Evolutionary conservation across 2,329 filamentous ascomycete species (phyloP), one percentile per base, ranked within the genome.

Genomic region (Aspergillus fumigatiaffinis): DNA sequence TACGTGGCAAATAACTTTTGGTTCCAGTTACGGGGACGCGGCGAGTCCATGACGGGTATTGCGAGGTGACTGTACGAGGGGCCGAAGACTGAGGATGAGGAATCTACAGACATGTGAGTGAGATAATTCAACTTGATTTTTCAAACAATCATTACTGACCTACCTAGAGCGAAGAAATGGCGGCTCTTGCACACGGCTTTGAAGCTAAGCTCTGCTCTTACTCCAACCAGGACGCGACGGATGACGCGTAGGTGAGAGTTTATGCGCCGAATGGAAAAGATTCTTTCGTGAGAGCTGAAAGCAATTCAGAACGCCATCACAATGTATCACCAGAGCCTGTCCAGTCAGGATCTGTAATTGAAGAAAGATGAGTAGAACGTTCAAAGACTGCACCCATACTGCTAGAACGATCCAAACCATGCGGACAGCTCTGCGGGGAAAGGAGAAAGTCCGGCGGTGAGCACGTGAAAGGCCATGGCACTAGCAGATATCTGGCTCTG

Each of bases 1-100:
- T 41, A 54, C 8, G 17, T 35, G 35, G 42, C 52, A 23, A 54
- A 35, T 8, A 35, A 23, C 28, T 46, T 35, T 23, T 54, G 52
- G 21, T 54, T 54, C 52, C 52, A 54, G 21, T 54, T 35, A 20
- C 52, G 52, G n/a, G 52, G 52, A 20, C 48, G 48, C 1, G 48
- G 48, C 3, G 48, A 50, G n/a, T 50, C 29, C 48, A 50, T 29
- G 29, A 14, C 28, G n/a, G 26, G 26, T 50, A 35, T 50, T 21
- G 32, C 14, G 14, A 17, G 14, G 32, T 38, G 5, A 38, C 32
- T 38, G 32, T 38, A 38, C 2, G 32, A 17, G 14, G 14, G 14
- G 32, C 5, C 14, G 5, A n/a, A 14, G 4, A 17, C 17, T 7
- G 32, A 38, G 32, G 14, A 17, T 17, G 32, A 17, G 6, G 12